Evolutionary conservation across 352 stramenopile genomes (phyloP).

Genomic region (Pythium dissotocum): DNA sequence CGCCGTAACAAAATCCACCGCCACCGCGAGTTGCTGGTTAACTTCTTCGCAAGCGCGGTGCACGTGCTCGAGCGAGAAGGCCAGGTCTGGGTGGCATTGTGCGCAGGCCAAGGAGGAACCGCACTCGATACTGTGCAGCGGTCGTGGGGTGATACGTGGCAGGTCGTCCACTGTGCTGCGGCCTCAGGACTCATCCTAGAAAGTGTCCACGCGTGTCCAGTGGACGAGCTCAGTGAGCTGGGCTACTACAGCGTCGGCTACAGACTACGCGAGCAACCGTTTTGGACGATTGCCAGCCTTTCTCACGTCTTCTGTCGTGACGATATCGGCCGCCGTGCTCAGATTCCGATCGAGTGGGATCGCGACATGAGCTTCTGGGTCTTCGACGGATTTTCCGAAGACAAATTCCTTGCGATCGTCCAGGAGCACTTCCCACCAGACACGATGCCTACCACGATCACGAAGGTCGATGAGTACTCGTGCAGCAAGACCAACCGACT

Average conservation of each 20-base stretch:
- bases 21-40: constrained; percentile 69
- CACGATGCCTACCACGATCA: constrained; percentile 36
- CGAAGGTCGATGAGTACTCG: constrained; percentile 62
- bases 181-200: constrained; percentile 53
- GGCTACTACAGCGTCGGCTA: constrained; percentile 86
- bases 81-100: constrained; percentile 84
- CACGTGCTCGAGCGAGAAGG: constrained; percentile 51
- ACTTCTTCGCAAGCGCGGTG: constrained; percentile 75
- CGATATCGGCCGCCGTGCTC: constrained; percentile 36
- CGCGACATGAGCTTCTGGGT: constrained; percentile 82
- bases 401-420: constrained; percentile 43
- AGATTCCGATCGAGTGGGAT: constrained; percentile 60
- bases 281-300: constrained; percentile 68
- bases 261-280: constrained; percentile 69
- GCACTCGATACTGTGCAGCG: constrained; percentile 62
- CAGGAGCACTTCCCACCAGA: constrained; percentile 41
- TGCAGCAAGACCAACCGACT: constrained; percentile 49
- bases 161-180: constrained; percentile 71
- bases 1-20: constrained; percentile 85
- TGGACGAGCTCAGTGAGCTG: constrained; percentile 51
- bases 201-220: constrained; percentile 63
- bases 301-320: constrained; percentile 72
- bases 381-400: constrained; percentile 58
- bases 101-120: constrained; percentile 77
- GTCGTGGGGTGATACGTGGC: constrained; percentile 74